These are phyloP conservation scores for Apiotrichum brassicae DNA, from an alignment of 1,284 basidiomycete species.

Conservation along the genomic window DNA sequence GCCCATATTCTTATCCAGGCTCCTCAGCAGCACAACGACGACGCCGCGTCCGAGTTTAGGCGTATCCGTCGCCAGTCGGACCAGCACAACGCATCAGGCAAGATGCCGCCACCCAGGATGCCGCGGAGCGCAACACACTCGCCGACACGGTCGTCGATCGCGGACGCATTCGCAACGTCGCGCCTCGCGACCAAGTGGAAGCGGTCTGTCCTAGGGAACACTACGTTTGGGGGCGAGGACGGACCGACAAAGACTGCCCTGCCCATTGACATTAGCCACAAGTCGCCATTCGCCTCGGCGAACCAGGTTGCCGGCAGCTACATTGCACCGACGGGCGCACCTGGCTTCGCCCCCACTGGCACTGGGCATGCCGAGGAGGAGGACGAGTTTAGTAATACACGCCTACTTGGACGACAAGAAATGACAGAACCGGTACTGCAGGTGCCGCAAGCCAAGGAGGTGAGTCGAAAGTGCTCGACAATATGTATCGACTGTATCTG, in stretches of 20 bases:
- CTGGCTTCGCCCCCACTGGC: conserved; percentile 55
- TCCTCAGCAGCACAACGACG: conserved; percentile 7
- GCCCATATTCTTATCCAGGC: conserved; percentile 37
- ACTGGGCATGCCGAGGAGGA: background rate
- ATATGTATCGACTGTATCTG: background rate
- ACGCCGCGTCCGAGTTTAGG: conserved; percentile 12
- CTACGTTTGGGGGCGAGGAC: conserved; percentile 3
- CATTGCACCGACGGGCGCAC: conserved; percentile 65
- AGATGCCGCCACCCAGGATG: background rate
- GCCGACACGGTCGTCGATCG: conserved; percentile 2
- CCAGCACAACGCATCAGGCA: background rate
- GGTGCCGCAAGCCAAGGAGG: conserved; percentile 7
- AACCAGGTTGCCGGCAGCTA: conserved; percentile 45
- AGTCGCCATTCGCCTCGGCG: conserved; percentile 35
- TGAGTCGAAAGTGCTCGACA: background rate
- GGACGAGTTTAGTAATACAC: conserved; percentile 39
- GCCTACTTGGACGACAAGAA: conserved; percentile 53
- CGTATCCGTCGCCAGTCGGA: conserved; percentile 11
- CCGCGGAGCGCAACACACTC: conserved; percentile 7
- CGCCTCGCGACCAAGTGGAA: conserved; percentile 17
- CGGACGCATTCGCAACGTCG: conserved; percentile 4
- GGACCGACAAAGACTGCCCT: conserved; percentile 20
- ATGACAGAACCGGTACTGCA: conserved; percentile 56
- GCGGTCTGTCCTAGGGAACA: conserved; percentile 8
- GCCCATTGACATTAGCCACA: conserved; percentile 40